Conservation (phyloP, 129 eudicot genomes). For the Flaveria bidentis region DNA sequence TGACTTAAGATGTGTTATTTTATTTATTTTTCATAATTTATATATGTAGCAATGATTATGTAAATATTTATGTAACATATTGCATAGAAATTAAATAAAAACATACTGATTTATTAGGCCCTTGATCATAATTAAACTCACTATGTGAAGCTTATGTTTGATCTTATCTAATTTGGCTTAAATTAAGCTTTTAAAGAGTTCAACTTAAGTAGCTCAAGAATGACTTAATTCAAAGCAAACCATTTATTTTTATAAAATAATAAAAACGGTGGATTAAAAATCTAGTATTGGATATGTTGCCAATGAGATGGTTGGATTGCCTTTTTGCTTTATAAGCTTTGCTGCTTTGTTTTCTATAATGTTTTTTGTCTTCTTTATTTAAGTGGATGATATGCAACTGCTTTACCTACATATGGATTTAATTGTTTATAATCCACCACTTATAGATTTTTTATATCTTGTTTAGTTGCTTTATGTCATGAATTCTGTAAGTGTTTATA, state of each 20-base stretch:
- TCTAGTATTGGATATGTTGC: constrained; percentile 27
- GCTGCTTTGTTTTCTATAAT: constrained; percentile 23
- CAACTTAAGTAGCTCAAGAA: no score
- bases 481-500: background rate
- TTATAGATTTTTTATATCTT: constrained; percentile 1
- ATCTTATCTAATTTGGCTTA: no score
- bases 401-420: constrained; percentile 25
- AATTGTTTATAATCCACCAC: background rate
- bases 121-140: no score
- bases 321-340: constrained; percentile 26
- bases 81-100: no score
- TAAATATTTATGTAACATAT: no score
- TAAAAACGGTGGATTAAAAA: constrained; percentile 7
- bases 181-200: no score
- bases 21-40: no score
- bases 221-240: no score
- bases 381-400: constrained; percentile 35
- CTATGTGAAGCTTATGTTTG: no score
- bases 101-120: no score
- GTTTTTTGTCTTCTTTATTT: background rate
- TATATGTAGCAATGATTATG: no score
- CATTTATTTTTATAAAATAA: background rate
- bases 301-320: constrained; percentile 24
- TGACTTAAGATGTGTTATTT: no score
- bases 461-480: background rate